These are phyloP conservation scores for Rhypophila decipiens DNA, from an alignment of 495 filamentous ascomycete species.

Conservation along the genomic window DNA sequence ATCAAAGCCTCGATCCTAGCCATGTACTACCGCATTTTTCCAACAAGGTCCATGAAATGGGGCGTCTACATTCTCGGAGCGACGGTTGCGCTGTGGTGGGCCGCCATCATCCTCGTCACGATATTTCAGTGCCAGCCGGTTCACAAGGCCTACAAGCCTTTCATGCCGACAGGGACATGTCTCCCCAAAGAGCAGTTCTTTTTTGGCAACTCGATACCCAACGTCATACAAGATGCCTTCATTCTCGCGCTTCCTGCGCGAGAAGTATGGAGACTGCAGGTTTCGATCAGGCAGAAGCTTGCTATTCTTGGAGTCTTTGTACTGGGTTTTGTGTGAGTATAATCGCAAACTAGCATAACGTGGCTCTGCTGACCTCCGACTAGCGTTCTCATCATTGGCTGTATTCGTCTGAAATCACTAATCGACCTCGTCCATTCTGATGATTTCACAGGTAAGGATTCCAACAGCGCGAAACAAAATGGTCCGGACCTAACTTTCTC, in stretches of 20 bases:
- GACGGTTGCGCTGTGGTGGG: background rate
- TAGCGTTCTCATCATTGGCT: conserved; percentile 1
- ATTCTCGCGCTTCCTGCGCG: conserved; percentile 3
- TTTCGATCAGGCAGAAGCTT: conserved; percentile 1
- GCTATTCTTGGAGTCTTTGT: conserved; percentile 4
- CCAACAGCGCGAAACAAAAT: no score
- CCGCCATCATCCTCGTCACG: conserved; percentile 3
- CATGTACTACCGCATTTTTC: conserved; percentile 11
- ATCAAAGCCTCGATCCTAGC: conserved; percentile 8
- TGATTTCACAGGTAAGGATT: conserved; percentile 2
- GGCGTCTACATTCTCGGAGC: background rate
- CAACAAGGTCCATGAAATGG: conserved; percentile 7
- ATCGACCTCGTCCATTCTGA: background rate
- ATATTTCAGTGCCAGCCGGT: conserved; percentile 8
- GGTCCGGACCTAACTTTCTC: background rate
- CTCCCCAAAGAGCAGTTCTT: background rate
- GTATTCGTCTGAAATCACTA: conserved; percentile 1
- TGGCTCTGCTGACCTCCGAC: background rate
- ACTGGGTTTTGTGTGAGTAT: conserved; percentile 2
- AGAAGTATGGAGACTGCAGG: conserved; percentile 3
- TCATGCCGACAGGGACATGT: conserved; percentile 1
- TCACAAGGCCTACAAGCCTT: background rate
- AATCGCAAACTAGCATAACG: background rate
- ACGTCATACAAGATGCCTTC: conserved; percentile 7
- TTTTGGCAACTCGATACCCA: conserved; percentile 2